A percentile compares a stretch with the other conserved stretches of the same genome.
These are phyloP conservation scores for Fusarium circinatum DNA, from an alignment of 2,329 filamentous ascomycete species.

Conservation along the genomic window DNA sequence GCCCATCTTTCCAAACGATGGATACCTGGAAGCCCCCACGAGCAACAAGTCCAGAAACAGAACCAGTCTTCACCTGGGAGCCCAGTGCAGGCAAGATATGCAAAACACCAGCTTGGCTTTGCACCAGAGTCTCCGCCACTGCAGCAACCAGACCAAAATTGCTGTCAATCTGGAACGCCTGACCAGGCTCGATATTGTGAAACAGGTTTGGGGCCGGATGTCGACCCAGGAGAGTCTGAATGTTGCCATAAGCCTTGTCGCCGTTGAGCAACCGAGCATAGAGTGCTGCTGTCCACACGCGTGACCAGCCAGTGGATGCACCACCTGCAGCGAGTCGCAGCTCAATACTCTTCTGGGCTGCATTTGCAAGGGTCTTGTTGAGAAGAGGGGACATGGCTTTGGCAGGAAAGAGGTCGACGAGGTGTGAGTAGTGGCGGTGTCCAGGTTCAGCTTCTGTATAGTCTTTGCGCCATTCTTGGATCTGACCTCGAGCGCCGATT, in stretches of 20 bases:
- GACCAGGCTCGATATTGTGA: neutral
- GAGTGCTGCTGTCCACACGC: neutral
- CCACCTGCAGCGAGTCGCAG: neutral
- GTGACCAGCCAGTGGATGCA: neutral
- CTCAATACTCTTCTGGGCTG: neutral
- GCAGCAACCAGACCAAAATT: neutral
- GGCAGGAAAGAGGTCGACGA: neutral
- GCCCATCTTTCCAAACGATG: neutral
- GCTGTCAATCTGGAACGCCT: neutral
- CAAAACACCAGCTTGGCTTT: neutral
- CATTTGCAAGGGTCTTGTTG: neutral
- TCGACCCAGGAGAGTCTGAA: neutral
- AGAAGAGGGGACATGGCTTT: neutral
- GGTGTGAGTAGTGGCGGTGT: neutral
- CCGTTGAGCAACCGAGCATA: neutral
- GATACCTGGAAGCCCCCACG: neutral
- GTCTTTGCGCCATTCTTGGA: neutral
- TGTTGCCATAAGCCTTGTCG: neutral
- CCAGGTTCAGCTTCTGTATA: neutral
- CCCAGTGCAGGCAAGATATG: neutral
- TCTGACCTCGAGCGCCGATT: neutral
- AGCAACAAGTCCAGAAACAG: neutral
- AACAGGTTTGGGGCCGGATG: neutral
- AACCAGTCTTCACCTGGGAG: neutral
- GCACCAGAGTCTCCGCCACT: neutral